Base-by-base conservation (phyloP, 352 stramenopile genomes). In the Phytophthora ramorum region DNA sequence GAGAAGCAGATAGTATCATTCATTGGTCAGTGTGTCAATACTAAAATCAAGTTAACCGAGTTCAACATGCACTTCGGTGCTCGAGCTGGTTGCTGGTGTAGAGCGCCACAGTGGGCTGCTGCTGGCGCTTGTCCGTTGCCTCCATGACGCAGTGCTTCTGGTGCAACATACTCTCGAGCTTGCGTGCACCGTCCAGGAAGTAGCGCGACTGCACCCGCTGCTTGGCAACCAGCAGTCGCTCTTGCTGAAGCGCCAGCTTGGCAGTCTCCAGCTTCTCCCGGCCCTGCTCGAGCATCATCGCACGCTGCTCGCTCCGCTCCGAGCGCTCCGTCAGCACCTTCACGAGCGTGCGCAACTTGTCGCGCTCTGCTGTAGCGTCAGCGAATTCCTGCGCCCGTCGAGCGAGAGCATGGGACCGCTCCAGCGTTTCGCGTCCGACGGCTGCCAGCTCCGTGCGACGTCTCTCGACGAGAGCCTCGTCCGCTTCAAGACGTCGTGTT, bases 131-230 rank as follows among this genome's bases (percentile, higher is more conserved):
- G 49, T 64, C 62, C 24, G 22, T 35, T 20, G 46, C 64, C 53
- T 72, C 63, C 63, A 76, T 57, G 51, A 46, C 64, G 22, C 51
- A 62, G 47, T 81, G 71, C 49, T 90, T 84, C 63, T 87, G 78
- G 40, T 90, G 75, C 24, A 88, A 37, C 65, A 92, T 74, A 28
- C 64, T 90, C 83, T 90, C 83, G 16, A 90, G 74, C 32, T 89
- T 87, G 34, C 77, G 75, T 20, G 87, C 80, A 44, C 82, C 79
- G 50, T 93, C 79, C 17, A 93, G 63, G 49, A 95, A 81, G 52
- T 91, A 80, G 19, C 85, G 81, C 56, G 85, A 93, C 66, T 95
- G 79, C 63, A 89, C 63, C 40, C 84, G 87, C 68, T 92, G 83
- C 60, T 88, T 92, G 35, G 82, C 81, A 17, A 93, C 73, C 49